phyloP scores from a whole-genome alignment of 2,329 filamentous ascomycete species.

The Eutypella sp. region DNA sequence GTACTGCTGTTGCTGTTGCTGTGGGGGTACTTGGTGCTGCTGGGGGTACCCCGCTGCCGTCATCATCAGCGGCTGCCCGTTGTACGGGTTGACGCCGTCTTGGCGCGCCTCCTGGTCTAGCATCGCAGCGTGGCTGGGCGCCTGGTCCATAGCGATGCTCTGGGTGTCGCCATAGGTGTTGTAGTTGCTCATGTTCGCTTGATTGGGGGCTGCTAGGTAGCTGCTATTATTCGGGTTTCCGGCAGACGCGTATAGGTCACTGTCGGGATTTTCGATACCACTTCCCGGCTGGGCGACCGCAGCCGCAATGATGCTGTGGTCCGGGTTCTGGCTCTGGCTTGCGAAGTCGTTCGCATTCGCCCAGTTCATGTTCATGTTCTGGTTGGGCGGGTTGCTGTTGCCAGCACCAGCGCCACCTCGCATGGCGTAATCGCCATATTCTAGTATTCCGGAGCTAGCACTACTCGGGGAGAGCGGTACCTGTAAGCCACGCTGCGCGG shows the following conservation, averaged over 20 bases:
- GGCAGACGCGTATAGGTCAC: too few relatives aligned
- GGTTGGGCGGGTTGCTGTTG: background rate
- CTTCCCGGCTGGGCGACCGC: slow-evolving; percentile 50
- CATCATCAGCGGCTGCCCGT: slow-evolving; percentile 34
- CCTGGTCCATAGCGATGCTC: slow-evolving; percentile 41
- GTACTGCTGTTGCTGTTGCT: background rate
- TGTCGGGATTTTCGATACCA: slow-evolving; percentile 27
- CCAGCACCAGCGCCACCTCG: slow-evolving; percentile 11
- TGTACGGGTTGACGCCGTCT: slow-evolving; percentile 56
- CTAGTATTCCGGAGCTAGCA: slow-evolving; percentile 61
- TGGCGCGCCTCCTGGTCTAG: slow-evolving; percentile 46
- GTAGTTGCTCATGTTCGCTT: slow-evolving; percentile 9
- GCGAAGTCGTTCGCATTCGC: slow-evolving; percentile 6
- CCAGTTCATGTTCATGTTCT: background rate
- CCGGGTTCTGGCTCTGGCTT: slow-evolving; percentile 24
- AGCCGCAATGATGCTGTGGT: slow-evolving; percentile 56
- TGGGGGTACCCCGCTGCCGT: too few relatives aligned
- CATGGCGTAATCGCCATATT: slow-evolving; percentile 20
- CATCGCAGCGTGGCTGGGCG: slow-evolving; percentile 46
- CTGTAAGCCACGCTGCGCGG: slow-evolving; percentile 72
- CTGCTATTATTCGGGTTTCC: slow-evolving; percentile 26
- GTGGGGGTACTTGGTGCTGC: too few relatives aligned
- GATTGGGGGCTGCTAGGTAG: slow-evolving; percentile 13
- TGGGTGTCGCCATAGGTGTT: slow-evolving; percentile 41
- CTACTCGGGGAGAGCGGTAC: slow-evolving; percentile 75